These are phyloP conservation scores for Choiromyces venosus DNA, from an alignment of 495 filamentous ascomycete species.

Conservation along the genomic window DNA sequence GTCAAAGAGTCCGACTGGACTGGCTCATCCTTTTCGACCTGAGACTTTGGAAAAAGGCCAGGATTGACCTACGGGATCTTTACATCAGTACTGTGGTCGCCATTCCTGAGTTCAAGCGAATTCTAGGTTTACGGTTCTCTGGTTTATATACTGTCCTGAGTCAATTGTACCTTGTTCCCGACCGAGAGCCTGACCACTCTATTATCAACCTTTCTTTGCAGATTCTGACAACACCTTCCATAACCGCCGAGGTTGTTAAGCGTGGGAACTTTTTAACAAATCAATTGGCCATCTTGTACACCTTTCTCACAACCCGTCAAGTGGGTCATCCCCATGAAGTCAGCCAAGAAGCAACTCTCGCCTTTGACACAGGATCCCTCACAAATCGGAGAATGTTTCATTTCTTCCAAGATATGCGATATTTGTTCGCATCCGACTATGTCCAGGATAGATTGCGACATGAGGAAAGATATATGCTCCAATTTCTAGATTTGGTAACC, in stretches of 20 bases:
- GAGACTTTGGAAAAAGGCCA: slow-evolving; percentile 90
- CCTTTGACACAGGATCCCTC: slow-evolving; percentile 86
- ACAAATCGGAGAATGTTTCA: slow-evolving; percentile 94
- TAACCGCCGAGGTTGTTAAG: slow-evolving; percentile 87
- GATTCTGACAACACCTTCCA: slow-evolving; percentile 92
- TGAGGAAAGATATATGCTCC: slow-evolving; percentile 79
- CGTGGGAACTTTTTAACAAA: slow-evolving; percentile 95
- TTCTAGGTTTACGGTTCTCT: slow-evolving; percentile 85
- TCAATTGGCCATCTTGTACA: slow-evolving; percentile 92
- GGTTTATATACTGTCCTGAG: slow-evolving; percentile 88
- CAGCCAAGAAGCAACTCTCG: slow-evolving; percentile 71
- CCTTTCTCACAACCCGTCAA: slow-evolving; percentile 90
- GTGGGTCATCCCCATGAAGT: slow-evolving; percentile 89
- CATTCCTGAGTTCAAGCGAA: slow-evolving; percentile 92
- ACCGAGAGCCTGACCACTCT: slow-evolving; percentile 93
- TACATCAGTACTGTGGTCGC: slow-evolving; percentile 95
- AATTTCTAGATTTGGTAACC: slow-evolving; percentile 93
- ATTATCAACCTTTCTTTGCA: slow-evolving; percentile 96
- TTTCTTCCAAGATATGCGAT: slow-evolving; percentile 89
- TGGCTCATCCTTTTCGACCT: slow-evolving; percentile 97
- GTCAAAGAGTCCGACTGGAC: slow-evolving; percentile 81
- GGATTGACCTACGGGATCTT: slow-evolving; percentile 82
- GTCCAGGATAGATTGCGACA: slow-evolving; percentile 75
- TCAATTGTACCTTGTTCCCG: slow-evolving; percentile 91
- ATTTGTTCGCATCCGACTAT: slow-evolving; percentile 78